These are phyloP conservation scores for Kwoniella sp. DNA, from an alignment of 768 basidiomycete genomes.

Conservation along the genomic window DNA sequence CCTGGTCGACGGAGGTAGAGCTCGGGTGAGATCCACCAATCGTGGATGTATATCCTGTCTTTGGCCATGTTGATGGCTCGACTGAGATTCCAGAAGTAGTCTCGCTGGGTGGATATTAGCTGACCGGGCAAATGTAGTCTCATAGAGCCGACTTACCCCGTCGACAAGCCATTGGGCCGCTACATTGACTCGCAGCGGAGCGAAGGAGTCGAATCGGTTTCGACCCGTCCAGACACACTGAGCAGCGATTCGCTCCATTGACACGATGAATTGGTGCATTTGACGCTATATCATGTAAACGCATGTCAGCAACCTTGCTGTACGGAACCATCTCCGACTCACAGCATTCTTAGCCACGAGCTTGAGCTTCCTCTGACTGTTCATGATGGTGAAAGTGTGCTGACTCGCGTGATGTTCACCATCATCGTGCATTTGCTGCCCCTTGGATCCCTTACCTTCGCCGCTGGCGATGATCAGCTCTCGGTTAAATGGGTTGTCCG, in stretches of 20 bases:
- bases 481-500: slow-evolving; percentile 30
- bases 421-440: slow-evolving; percentile 47
- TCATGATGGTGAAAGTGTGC: slow-evolving; percentile 90
- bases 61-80: slow-evolving; percentile 84
- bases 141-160: slow-evolving; percentile 60
- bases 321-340: slow-evolving; percentile 23
- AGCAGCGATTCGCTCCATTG: slow-evolving; percentile 72
- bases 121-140: not conserved
- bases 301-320: not conserved
- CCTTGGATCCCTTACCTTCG: slow-evolving; percentile 52
- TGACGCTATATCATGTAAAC: slow-evolving; percentile 58
- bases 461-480: slow-evolving; percentile 40
- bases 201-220: slow-evolving; percentile 90
- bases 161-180: slow-evolving; percentile 98
- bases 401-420: slow-evolving; percentile 68
- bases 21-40: slow-evolving; percentile 83
- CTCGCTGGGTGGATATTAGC: slow-evolving; percentile 59
- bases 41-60: slow-evolving; percentile 87
- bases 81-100: slow-evolving; percentile 97
- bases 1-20: slow-evolving; percentile 77
- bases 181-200: slow-evolving; percentile 85
- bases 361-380: slow-evolving; percentile 84
- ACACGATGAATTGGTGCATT: slow-evolving; percentile 95
- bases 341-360: slow-evolving; percentile 83
- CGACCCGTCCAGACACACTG: slow-evolving; percentile 70